Evolutionary conservation across 2,329 filamentous ascomycete species (phyloP).

Genomic region (Fusarium ambrosium): DNA sequence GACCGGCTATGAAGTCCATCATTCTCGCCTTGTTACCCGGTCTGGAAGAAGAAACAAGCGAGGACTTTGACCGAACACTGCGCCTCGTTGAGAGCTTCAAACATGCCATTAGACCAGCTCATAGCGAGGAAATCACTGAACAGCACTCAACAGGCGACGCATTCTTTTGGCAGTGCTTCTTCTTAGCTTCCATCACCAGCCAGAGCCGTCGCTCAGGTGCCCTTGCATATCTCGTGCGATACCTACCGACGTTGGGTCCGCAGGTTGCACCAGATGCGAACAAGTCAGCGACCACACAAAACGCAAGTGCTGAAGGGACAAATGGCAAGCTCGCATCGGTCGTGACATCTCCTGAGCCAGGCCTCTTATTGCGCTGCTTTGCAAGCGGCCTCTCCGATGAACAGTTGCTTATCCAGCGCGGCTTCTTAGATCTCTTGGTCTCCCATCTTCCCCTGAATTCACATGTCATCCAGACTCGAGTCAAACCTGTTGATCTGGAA

Average conservation of each 20-base stretch:
- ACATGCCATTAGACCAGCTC: constrained; percentile 69
- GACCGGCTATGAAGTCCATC: constrained; percentile 91
- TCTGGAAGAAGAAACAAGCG: constrained; percentile 94
- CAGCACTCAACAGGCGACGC: constrained; percentile 76
- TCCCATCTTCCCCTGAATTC: constrained; percentile 90
- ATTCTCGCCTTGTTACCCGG: constrained; percentile 91
- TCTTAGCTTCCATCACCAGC: constrained; percentile 92
- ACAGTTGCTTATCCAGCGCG: constrained; percentile 91
- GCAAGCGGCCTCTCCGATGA: constrained; percentile 89
- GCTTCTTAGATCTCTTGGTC: constrained; percentile 92
- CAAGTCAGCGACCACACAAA: constrained; percentile 26
- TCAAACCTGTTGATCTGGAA: constrained; percentile 82
- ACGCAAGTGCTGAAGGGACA: constrained; percentile 49
- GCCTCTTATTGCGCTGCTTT: constrained; percentile 90
- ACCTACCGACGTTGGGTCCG: constrained; percentile 69
- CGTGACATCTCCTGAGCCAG: constrained; percentile 91
- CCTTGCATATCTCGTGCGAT: constrained; percentile 85
- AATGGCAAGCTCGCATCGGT: constrained; percentile 69
- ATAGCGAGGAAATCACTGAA: constrained; percentile 63
- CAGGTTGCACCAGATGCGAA: constrained; percentile 8
- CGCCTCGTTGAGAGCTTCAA: constrained; percentile 84
- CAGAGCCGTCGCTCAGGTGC: constrained; percentile 87
- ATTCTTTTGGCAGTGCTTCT: constrained; percentile 99
- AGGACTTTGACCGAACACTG: constrained; percentile 93
- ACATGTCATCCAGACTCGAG: constrained; percentile 80